These are phyloP conservation scores for Jasminum sambac DNA, from an alignment of 257 asterid species.

Conservation along the genomic window DNA sequence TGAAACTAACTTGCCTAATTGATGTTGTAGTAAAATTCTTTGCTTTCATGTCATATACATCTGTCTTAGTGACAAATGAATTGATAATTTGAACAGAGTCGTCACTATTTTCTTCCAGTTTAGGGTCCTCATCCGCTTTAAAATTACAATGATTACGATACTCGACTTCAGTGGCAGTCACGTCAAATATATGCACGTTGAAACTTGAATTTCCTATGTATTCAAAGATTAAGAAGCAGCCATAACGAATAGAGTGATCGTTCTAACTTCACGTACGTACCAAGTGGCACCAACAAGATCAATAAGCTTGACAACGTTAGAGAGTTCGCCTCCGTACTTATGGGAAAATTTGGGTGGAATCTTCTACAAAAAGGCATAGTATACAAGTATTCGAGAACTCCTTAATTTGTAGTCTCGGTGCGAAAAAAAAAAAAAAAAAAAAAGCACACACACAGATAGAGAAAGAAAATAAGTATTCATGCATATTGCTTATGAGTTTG, in stretches of 20 bases:
- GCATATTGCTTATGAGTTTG: background rate
- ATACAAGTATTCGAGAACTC: no score
- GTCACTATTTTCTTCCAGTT: conserved; percentile 8
- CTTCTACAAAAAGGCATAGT: background rate
- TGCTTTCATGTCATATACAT: no score
- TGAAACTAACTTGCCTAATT: no score
- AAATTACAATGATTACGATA: background rate
- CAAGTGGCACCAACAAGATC: background rate
- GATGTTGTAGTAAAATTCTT: no score
- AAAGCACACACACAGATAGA: no score
- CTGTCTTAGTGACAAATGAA: background rate
- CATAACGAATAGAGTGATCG: background rate
- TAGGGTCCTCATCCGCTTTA: background rate
- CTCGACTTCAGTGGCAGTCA: background rate
- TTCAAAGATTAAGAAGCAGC: background rate
- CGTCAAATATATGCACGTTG: background rate
- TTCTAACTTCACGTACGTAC: background rate
- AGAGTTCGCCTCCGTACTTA: background rate
- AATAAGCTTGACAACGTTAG: background rate
- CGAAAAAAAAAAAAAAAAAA: no score
- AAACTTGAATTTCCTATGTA: background rate
- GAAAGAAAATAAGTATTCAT: background rate
- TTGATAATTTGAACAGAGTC: conserved; percentile 7
- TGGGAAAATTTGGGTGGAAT: background rate
- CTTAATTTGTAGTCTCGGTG: background rate